Evolutionary conservation across 306 rosid genomes (phyloP).

Genomic region (Hippophae gyantsensis): DNA sequence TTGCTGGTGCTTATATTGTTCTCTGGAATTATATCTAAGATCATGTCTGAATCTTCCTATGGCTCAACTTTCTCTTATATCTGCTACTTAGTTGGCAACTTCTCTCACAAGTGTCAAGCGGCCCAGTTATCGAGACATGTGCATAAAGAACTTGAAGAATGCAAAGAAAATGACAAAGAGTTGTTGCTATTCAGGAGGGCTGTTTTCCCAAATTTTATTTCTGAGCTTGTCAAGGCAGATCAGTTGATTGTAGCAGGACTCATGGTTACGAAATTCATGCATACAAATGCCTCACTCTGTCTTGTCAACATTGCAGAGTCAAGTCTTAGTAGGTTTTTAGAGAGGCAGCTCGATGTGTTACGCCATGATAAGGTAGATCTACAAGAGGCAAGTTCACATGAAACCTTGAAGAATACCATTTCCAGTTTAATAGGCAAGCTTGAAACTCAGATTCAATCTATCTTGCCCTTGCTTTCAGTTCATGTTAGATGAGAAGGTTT

Average conservation of each 20-base stretch:
- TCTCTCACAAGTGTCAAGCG: slow-evolving; percentile 48
- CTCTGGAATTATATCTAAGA: slow-evolving; percentile 52
- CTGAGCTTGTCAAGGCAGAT: slow-evolving; percentile 83
- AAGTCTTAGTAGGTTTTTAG: slow-evolving; percentile 55
- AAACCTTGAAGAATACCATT: slow-evolving; percentile 43
- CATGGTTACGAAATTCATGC: slow-evolving; percentile 69
- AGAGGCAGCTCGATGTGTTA: slow-evolving; percentile 49
- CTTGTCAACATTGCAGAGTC: slow-evolving; percentile 62
- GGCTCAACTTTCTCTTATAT: slow-evolving; percentile 55
- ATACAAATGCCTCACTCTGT: slow-evolving; percentile 52
- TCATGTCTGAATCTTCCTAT: slow-evolving; percentile 37
- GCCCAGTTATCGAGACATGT: slow-evolving; percentile 30
- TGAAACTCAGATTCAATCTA: slow-evolving; percentile 40
- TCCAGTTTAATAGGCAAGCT: slow-evolving; percentile 43
- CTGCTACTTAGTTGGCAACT: slow-evolving; percentile 70
- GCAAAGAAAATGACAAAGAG: slow-evolving; percentile 30
- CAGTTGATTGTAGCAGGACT: slow-evolving; percentile 82
- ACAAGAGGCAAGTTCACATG: slow-evolving; percentile 27
- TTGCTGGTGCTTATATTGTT: slow-evolving; percentile 53
- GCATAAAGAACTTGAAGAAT: slow-evolving; percentile 20
- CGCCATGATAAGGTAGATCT: slow-evolving; percentile 30
- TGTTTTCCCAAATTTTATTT: slow-evolving; percentile 54
- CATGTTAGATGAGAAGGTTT: slow-evolving; percentile 9
- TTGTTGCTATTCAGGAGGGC: slow-evolving; percentile 39
- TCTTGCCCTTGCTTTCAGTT: slow-evolving; percentile 30